These are phyloP conservation scores for Leccinum olivaceopallidum DNA, from an alignment of 768 basidiomycete genomes.

Conservation along the genomic window DNA sequence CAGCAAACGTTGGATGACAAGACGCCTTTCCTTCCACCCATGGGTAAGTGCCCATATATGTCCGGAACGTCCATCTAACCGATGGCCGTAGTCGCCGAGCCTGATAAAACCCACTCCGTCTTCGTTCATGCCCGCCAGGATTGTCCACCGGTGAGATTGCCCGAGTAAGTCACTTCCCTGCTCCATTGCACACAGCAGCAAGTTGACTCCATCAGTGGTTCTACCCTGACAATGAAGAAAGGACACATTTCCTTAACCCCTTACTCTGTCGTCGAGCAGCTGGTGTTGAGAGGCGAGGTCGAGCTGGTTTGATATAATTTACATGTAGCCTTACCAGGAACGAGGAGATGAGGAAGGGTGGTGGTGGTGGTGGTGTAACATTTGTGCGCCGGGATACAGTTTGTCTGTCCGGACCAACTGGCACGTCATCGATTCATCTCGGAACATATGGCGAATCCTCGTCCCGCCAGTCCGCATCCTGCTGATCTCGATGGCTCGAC, in stretches of 20 bases:
- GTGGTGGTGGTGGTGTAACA: slow-evolving; percentile 12
- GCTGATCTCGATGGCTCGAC: slow-evolving; percentile 42
- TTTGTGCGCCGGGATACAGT: slow-evolving; percentile 10
- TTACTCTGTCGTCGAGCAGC: slow-evolving; percentile 73
- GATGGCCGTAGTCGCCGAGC: slow-evolving; percentile 62
- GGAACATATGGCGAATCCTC: slow-evolving; percentile 48
- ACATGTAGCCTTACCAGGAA: slow-evolving; percentile 18
- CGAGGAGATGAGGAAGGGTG: neutral
- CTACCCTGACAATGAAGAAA: slow-evolving; percentile 69
- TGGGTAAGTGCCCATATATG: slow-evolving; percentile 48
- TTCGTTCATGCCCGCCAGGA: slow-evolving; percentile 76
- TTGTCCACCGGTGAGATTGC: slow-evolving; percentile 67
- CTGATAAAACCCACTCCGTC: slow-evolving; percentile 75
- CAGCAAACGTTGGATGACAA: slow-evolving; percentile 80
- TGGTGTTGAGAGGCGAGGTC: slow-evolving; percentile 69
- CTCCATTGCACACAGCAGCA: neutral
- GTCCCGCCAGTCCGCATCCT: slow-evolving; percentile 44
- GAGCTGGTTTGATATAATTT: slow-evolving; percentile 61
- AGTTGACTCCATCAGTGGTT: slow-evolving; percentile 50
- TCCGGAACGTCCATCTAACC: slow-evolving; percentile 4
- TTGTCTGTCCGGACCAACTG: neutral
- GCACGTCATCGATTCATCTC: slow-evolving; percentile 22
- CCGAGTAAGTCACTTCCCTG: slow-evolving; percentile 52
- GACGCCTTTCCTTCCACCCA: slow-evolving; percentile 68
- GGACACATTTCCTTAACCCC: slow-evolving; percentile 82